Base-by-base conservation (phyloP, 441 rosid species). In the Populus trichocarpa region DNA sequence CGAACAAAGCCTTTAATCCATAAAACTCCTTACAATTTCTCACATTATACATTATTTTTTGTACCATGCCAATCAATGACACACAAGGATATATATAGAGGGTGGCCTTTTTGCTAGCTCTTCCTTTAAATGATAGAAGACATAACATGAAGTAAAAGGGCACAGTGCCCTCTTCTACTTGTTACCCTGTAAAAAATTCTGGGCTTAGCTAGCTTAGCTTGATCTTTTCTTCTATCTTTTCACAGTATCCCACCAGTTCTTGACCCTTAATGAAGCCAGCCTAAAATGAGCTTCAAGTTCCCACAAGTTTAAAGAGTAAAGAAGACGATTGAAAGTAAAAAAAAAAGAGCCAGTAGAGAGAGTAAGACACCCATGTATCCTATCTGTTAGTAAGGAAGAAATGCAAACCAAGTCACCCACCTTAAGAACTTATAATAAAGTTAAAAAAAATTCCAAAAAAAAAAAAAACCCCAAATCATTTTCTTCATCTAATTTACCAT, bases 341-440 rank as follows among this genome's bases (percentile, higher is more conserved):
- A 40, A 67, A 26, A 61, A 73, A 57, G 12, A 57, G 16, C 28
- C 71, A 25, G 70, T 77, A 75, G 72, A 78, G 75, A 84, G 79
- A 78, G 76, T 82, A 85, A 74, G 66, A 63, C 28, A 25, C 73
- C 85, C 86, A 74, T 77, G 79, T 85, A 81, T 82, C 82, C 80
- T 84, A 81, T 83, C 82, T 82, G 88, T 85, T 85, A 90, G 91
- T 81, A 82, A 84, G 79, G 79, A 88, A 83, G 87, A 87, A 88
- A 87, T 80, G 87, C 93, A 88, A 84, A 81, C 89, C 83, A 83
- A 77, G 68, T 84, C 82, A 79, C 85, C 83, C 82, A 77, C 78
- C 88, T 81, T 81, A 82, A 87, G 79, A 85, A 75, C 81, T 81
- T 81, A 78, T 84, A 70, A 63, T 76, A 70, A 81, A 81, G 74